Base-by-base conservation (phyloP, 2,329 filamentous ascomycete genomes). In the Botrytis cinerea region DNA sequence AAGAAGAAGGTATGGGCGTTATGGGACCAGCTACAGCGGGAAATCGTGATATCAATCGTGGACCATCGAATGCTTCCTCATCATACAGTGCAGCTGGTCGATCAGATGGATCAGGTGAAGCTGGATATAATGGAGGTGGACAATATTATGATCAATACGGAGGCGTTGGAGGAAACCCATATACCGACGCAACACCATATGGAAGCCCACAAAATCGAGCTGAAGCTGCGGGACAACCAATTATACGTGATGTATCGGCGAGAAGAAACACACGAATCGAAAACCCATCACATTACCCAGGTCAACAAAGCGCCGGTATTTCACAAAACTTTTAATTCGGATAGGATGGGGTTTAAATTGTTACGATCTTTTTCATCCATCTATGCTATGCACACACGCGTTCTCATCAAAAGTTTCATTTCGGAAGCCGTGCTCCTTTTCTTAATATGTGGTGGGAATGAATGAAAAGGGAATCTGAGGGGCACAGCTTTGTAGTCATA, bases 231-330 rank as follows among this genome's bases (percentile, higher is more conserved):
- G 86, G 85, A 73, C 91, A 93, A 80, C 94, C 96, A 1, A 89
- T 99, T 70, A 98, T 99, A 76, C 90, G 95, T 73, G 96, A 99
- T 82, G 96, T 98, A 77, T 92, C 92, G 76, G 96, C 96, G 43
- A 87, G 96, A 78, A 90, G 96, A 77, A 98, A 98, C 84, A 98
- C 96, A 20, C 90, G 95, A 75, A 98, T 99, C 80, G 95, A 98
- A 84, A 97, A 92, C 81, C 92, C 94, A 3, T 89, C 93, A 62
- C 93, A 96, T 75, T 97, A 93, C 80, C 95, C 95, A 18, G 66
- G 66, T 43, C 93, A 97, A 81, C 94, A 97, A 85, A 97, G 93
- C 79, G 93, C 93, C 57, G 96, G 96, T 74, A 98, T 99, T 79
- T 93, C 96, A 46, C 96, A 98, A 84, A 99, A 99, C 83, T 99